Evolutionary conservation across 1,284 basidiomycete genomes (phyloP).

Genomic region (Prillingera fragicola): DNA sequence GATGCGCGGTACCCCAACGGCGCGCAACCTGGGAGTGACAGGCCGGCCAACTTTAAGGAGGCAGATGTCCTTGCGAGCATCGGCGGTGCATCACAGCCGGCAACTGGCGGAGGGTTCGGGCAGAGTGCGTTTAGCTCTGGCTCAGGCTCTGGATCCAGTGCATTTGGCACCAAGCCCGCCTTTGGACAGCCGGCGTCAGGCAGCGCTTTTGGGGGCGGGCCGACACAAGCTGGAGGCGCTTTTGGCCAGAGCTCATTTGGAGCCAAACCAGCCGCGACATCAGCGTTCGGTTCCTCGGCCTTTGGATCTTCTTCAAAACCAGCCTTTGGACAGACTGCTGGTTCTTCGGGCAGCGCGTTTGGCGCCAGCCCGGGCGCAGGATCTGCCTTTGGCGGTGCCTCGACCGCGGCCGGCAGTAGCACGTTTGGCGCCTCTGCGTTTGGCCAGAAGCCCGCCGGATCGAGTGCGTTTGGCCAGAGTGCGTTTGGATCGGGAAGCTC

Average conservation of each 20-base stretch:
- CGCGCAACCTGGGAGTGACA: slow-evolving; percentile 11
- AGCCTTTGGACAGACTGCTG: too few relatives aligned
- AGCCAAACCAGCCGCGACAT: slow-evolving; percentile 1
- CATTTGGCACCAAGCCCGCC: too few relatives aligned
- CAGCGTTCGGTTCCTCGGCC: slow-evolving; percentile 8
- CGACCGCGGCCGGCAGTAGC: neutral
- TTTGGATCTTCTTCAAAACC: slow-evolving; percentile 1
- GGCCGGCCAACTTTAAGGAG: slow-evolving; percentile 35
- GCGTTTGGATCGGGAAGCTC: slow-evolving; percentile 1
- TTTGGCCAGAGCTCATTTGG: slow-evolving; percentile 12
- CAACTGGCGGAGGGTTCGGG: neutral
- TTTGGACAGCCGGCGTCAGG: neutral
- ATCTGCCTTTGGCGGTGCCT: slow-evolving; percentile 1
- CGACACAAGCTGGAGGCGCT: neutral
- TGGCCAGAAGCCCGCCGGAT: slow-evolving; percentile 3
- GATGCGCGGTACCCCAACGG: slow-evolving; percentile 31
- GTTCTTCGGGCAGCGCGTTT: too few relatives aligned
- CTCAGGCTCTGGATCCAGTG: neutral
- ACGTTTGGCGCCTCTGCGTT: neutral
- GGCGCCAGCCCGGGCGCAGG: slow-evolving; percentile 3
- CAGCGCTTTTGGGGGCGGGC: neutral
- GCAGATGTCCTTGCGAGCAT: slow-evolving; percentile 15
- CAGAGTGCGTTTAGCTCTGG: slow-evolving; percentile 8
- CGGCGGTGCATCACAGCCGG: neutral
- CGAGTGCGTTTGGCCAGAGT: slow-evolving; percentile 13